These are phyloP conservation scores for Fusarium piperis DNA, from an alignment of 2,329 filamentous ascomycete genomes.

Conservation along the genomic window DNA sequence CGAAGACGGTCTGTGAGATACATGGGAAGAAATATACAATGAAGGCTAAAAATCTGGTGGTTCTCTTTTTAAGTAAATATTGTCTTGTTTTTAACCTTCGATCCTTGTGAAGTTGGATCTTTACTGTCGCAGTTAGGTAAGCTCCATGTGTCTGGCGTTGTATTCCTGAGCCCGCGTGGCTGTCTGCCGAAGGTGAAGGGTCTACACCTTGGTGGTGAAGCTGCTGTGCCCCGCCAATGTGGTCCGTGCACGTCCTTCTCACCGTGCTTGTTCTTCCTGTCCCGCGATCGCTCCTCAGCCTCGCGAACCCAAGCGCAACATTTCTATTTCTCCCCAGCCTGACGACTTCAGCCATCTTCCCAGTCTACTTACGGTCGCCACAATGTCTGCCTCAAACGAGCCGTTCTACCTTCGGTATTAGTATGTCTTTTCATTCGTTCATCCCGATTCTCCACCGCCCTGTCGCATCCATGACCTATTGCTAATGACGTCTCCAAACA, in stretches of 20 bases:
- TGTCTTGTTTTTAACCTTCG: not conserved
- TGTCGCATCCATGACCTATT: not conserved
- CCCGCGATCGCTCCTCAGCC: slow-evolving; percentile 39
- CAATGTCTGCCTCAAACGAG: slow-evolving; percentile 76
- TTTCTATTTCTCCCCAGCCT: slow-evolving; percentile 11
- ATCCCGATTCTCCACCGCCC: not conserved
- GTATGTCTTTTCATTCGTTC: slow-evolving; percentile 62
- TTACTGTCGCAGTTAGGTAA: not conserved
- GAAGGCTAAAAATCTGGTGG: not conserved
- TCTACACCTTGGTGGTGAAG: slow-evolving; percentile 19
- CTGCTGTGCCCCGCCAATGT: slow-evolving; percentile 36
- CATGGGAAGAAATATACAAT: not conserved
- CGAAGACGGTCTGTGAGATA: not conserved
- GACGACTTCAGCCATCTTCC: not conserved
- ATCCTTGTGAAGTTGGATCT: not conserved
- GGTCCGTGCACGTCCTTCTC: slow-evolving; percentile 29
- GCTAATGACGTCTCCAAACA: slow-evolving; percentile 51
- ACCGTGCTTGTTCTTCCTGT: slow-evolving; percentile 23
- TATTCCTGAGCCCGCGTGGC: slow-evolving; percentile 11
- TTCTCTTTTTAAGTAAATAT: not conserved
- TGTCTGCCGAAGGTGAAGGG: slow-evolving; percentile 17
- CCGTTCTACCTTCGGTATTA: slow-evolving; percentile 98
- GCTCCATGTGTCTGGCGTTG: slow-evolving; percentile 3
- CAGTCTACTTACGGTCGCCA: slow-evolving; percentile 37
- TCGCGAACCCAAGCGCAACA: slow-evolving; percentile 23